phyloP scores from a whole-genome alignment of 2,329 filamentous ascomycete species.

The Stemphylium beticola region DNA sequence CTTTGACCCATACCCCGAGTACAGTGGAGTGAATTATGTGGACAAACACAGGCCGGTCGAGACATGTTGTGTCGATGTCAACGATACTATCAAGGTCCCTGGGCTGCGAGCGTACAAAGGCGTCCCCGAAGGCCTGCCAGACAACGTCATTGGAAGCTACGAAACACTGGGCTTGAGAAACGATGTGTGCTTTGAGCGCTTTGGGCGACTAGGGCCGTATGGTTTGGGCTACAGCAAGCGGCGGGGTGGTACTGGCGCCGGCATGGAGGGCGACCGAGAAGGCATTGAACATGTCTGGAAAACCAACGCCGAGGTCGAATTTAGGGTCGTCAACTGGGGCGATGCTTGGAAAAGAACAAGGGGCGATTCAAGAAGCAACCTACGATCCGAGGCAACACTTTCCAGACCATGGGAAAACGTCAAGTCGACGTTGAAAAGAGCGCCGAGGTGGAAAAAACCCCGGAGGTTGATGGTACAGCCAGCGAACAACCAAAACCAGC shows the following conservation, averaged over 20 bases:
- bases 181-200: conserved; percentile 92
- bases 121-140: conserved; percentile 81
- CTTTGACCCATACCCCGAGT: conserved; percentile 74
- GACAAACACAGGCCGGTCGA: conserved; percentile 64
- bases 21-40: conserved; percentile 63
- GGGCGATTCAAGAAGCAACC: conserved; percentile 65
- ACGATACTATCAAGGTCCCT: conserved; percentile 70
- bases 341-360: conserved; percentile 74
- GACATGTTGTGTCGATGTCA: conserved; percentile 79
- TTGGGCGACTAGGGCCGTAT: conserved; percentile 86
- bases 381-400: conserved; percentile 46
- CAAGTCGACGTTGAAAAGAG: conserved; percentile 1
- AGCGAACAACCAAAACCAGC: conserved; percentile 28
- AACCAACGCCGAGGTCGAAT: conserved; percentile 75
- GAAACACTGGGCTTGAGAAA: conserved; percentile 77
- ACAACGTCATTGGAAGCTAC: conserved; percentile 86
- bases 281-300: conserved; percentile 83
- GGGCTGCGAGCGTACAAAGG: conserved; percentile 76
- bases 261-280: conserved; percentile 81
- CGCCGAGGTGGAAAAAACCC: too few relatives aligned
- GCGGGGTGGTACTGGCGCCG: conserved; percentile 82
- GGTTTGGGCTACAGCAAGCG: conserved; percentile 83
- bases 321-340: conserved; percentile 77
- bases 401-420: conserved; percentile 49
- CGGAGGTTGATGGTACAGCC: conserved; percentile 19